Base-by-base conservation (phyloP, 352 stramenopile genomes). In the Halophytophthora polymorphica region DNA sequence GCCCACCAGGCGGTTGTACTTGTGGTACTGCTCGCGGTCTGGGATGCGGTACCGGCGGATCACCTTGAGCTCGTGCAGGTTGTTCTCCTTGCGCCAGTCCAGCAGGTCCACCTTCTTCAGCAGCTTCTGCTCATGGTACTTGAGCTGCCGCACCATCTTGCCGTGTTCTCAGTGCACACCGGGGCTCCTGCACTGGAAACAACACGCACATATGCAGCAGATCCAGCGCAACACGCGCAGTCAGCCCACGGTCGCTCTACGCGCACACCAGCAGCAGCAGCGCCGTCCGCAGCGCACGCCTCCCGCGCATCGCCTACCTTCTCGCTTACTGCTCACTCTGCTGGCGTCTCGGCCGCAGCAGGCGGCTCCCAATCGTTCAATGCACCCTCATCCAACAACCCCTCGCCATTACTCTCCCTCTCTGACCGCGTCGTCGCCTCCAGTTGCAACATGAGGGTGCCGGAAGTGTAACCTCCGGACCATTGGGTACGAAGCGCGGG, bases 81-180 rank as follows among this genome's bases (percentile, higher is more conserved):
- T 99, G 64, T 98, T 96, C 62, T 99, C 97, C 49, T 90, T 93
- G 64, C 98, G 98, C 96, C 96, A 99, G 58, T 98, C 91, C 56
- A 99, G 91, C 52, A 99, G 85, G 60, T 98, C 96, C 49, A 99
- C 97, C 68, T 99, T 99, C 52, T 97, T 97, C 7, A 99, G 79
- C 28, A 99, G 86, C 79, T 99, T 99, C 77, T 99, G 88, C 68
- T 98, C 95, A 69, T 98, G 95, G 60, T 96, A 90, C 60, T 97
- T 98, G 23, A 98, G 74, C 61, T 97, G 86, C 41, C 94, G 80
- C 70, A 66, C 67, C 67, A 98, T 97, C 4, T 5, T 67, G 31
- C 12, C 15, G 6, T n/a, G 11, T 14, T 17, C 33, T 38, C 15
- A 17, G 25, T 31, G 25, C 43, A 7, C n/a, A 61, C 19, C 22